Conservation (phyloP, 2,329 filamentous ascomycete genomes). For the Chaetomiaceae sp. region DNA sequence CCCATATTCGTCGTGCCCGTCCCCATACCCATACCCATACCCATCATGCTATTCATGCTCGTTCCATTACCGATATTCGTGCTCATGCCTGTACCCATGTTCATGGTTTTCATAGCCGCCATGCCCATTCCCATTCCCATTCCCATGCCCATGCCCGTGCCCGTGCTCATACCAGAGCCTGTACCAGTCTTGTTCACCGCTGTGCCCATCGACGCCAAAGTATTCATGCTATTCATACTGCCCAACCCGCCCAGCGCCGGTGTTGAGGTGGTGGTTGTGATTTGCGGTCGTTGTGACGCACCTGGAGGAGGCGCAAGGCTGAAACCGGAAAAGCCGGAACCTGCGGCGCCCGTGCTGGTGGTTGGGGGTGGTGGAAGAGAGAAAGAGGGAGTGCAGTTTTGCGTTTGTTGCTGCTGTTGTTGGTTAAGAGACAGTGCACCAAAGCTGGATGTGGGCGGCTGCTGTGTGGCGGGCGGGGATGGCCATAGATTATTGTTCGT, state of each 20-base stretch:
- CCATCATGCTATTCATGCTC: constrained; percentile 32
- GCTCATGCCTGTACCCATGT: constrained; percentile 11
- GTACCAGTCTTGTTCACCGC: constrained; percentile 2
- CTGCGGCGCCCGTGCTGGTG: constrained; percentile 20
- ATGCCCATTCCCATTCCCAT: constrained; percentile 15
- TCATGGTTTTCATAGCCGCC: neutral
- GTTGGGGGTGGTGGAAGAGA: constrained; percentile 54
- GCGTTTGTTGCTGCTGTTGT: constrained; percentile 35
- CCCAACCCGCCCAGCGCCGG: constrained; percentile 29
- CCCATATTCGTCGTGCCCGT: no score
- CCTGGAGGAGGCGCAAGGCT: constrained; percentile 45
- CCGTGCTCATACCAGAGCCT: no score
- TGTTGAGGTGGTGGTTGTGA: neutral
- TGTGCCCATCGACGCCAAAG: constrained; percentile 12
- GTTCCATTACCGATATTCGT: constrained; percentile 32
- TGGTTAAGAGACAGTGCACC: constrained; percentile 46
- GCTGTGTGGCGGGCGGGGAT: constrained; percentile 34
- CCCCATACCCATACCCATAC: constrained; percentile 27
- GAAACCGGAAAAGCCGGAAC: constrained; percentile 37
- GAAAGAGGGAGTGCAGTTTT: constrained; percentile 45
- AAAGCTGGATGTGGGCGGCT: constrained; percentile 32
- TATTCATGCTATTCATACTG: constrained; percentile 26
- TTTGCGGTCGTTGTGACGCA: constrained; percentile 25
- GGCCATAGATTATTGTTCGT: constrained; percentile 41
- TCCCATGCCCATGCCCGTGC: neutral